Evolutionary conservation across 352 stramenopile species (phyloP).

Genomic region (Peronospora destructor): DNA sequence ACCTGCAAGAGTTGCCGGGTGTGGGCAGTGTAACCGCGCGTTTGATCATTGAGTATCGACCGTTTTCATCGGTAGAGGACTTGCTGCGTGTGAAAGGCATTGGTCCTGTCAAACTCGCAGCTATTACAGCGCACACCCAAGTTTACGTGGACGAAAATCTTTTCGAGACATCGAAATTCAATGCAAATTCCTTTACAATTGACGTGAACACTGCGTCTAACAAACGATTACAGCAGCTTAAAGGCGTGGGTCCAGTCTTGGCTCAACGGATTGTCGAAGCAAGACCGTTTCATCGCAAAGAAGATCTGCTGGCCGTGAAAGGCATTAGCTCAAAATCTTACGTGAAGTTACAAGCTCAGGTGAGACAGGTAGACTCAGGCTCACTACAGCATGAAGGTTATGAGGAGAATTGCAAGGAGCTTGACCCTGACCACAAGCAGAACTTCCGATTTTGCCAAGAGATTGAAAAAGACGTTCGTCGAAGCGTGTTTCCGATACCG

Average conservation of each 20-base stretch:
- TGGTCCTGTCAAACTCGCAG: slow-evolving; percentile 30
- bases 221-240: slow-evolving; percentile 33
- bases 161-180: slow-evolving; percentile 1
- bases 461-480: slow-evolving; percentile 32
- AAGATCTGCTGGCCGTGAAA: slow-evolving; percentile 45
- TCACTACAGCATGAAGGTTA: not conserved
- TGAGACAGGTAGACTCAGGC: slow-evolving; percentile 7
- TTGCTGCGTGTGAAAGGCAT: slow-evolving; percentile 43
- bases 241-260: slow-evolving; percentile 33
- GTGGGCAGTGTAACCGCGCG: slow-evolving; percentile 35
- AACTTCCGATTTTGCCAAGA: slow-evolving; percentile 30
- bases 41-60: slow-evolving; percentile 38
- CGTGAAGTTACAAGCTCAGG: slow-evolving; percentile 30
- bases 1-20: slow-evolving; percentile 38
- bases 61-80: slow-evolving; percentile 34
- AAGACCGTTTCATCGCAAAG: slow-evolving; percentile 41
- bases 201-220: slow-evolving; percentile 44
- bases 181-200: slow-evolving; percentile 18
- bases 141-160: slow-evolving; percentile 22
- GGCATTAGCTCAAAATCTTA: slow-evolving; percentile 40
- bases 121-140: slow-evolving; percentile 16
- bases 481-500: slow-evolving; percentile 24
- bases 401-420: not conserved
- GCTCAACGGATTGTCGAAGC: slow-evolving; percentile 39
- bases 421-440: slow-evolving; percentile 1